Conservation (phyloP, 2,329 filamentous ascomycete genomes). For the Fusarium camptoceras region DNA sequence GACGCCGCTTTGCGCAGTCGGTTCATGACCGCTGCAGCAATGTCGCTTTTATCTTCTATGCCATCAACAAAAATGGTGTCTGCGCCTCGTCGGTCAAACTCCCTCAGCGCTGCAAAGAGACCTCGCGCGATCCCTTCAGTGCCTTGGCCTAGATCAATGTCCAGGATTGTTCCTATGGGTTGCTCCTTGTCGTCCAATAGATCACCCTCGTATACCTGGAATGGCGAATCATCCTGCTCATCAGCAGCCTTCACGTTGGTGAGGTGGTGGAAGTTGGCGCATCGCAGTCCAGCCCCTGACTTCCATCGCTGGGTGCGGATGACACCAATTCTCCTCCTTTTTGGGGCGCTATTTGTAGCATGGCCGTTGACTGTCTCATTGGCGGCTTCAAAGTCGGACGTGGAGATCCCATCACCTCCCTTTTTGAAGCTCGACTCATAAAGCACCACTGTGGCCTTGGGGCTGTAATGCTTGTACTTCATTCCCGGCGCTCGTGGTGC, state of each 20-base stretch:
- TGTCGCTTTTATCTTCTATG: conserved; percentile 80
- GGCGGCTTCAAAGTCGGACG: conserved; percentile 50
- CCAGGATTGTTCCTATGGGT: conserved; percentile 64
- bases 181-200: conserved; percentile 51
- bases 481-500: conserved; percentile 91
- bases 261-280: conserved; percentile 44
- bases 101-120: conserved; percentile 86
- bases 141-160: conserved; percentile 78
- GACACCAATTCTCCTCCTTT: conserved; percentile 58
- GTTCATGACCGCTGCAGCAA: conserved; percentile 90
- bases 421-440: conserved; percentile 70
- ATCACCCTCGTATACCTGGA: conserved; percentile 57
- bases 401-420: conserved; percentile 52
- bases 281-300: conserved; percentile 56
- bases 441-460: conserved; percentile 84
- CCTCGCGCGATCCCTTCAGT: conserved; percentile 83
- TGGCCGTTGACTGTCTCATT: conserved; percentile 41
- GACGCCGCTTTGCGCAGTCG: conserved; percentile 81
- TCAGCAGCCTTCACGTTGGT: conserved; percentile 39
- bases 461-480: conserved; percentile 99
- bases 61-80: conserved; percentile 93
- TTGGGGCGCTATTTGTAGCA: conserved; percentile 31
- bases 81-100: conserved; percentile 82
- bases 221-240: conserved; percentile 49
- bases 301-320: conserved; percentile 68